Evolutionary conservation across 495 filamentous ascomycete genomes (phyloP).

Genomic region (Filosporella fistucella): DNA sequence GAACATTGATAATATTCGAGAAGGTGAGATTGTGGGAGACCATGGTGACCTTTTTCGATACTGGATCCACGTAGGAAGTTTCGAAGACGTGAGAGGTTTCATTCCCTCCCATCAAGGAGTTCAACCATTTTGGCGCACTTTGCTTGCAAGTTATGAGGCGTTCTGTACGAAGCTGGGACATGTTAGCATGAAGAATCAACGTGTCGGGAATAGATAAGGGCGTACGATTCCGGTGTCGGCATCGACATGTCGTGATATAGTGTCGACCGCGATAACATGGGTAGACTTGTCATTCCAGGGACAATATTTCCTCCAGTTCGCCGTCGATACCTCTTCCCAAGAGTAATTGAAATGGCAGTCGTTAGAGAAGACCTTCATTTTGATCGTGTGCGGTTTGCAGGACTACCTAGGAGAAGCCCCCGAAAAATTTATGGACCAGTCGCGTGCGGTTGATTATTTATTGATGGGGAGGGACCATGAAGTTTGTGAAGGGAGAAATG

Average conservation of each 20-base stretch:
- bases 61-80: slow-evolving; percentile 87
- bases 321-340: slow-evolving; percentile 98
- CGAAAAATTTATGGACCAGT: slow-evolving; percentile 4
- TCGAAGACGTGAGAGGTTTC: slow-evolving; percentile 84
- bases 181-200: slow-evolving; percentile 9
- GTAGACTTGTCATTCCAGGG: slow-evolving; percentile 95
- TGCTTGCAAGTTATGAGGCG: slow-evolving; percentile 95
- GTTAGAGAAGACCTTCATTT: slow-evolving; percentile 93
- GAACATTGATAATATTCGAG: slow-evolving; percentile 79
- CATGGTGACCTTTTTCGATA: slow-evolving; percentile 82
- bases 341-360: slow-evolving; percentile 90
- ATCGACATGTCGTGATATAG: slow-evolving; percentile 77
- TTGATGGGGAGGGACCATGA: too few relatives aligned
- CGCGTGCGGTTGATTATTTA: too few relatives aligned
- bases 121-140: slow-evolving; percentile 81
- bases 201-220: background rate
- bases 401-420: slow-evolving; percentile 5
- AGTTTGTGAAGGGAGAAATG: too few relatives aligned
- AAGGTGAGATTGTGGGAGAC: slow-evolving; percentile 87
- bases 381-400: slow-evolving; percentile 21
- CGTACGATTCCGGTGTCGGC: slow-evolving; percentile 75
- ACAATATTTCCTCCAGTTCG: slow-evolving; percentile 98
- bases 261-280: slow-evolving; percentile 94
- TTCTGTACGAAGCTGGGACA: slow-evolving; percentile 77
- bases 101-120: slow-evolving; percentile 67